These are phyloP conservation scores for Fomitopsis betulina DNA, from an alignment of 1,284 basidiomycete species.

Conservation along the genomic window DNA sequence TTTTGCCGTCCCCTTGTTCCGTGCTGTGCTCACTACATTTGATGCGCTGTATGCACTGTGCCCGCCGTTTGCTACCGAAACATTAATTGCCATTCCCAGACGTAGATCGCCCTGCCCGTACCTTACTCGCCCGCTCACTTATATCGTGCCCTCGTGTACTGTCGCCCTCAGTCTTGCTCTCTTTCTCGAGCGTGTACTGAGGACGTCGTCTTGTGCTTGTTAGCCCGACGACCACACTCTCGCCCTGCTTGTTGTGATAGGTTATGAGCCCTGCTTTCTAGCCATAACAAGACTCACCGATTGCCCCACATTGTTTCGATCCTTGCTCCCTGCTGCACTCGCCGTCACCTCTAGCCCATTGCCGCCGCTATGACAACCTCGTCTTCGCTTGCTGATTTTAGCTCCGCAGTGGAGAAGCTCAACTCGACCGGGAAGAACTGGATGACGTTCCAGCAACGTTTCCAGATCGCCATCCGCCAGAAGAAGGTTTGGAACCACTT, in stretches of 20 bases:
- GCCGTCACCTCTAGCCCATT: background rate
- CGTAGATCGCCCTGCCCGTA: background rate
- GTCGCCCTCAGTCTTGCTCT: background rate
- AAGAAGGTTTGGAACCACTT: slow-evolving; percentile 11
- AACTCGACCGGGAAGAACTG: slow-evolving; percentile 8
- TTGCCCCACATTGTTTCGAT: background rate
- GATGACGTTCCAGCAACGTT: slow-evolving; percentile 6
- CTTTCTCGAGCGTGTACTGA: background rate
- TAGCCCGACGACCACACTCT: slow-evolving; percentile 2
- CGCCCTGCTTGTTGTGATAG: slow-evolving; percentile 1
- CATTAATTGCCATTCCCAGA: background rate
- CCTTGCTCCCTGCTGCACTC: background rate
- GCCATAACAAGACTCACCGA: slow-evolving; percentile 6
- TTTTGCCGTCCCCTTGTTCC: background rate
- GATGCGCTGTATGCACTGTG: background rate
- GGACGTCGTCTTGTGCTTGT: slow-evolving; percentile 3
- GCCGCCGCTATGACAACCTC: slow-evolving; percentile 5
- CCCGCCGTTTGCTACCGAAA: background rate
- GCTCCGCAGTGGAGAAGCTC: slow-evolving; percentile 7
- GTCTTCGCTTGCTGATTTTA: slow-evolving; percentile 6
- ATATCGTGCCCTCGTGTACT: background rate
- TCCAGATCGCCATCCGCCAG: slow-evolving; percentile 8
- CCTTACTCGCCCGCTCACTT: background rate
- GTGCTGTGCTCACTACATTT: background rate
- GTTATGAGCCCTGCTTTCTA: slow-evolving; percentile 10